Percentiles rank a stretch among this genome's conserved stretches.
Conservation (phyloP, 164 flowering plant species). For the Nymphaea colorata region DNA sequence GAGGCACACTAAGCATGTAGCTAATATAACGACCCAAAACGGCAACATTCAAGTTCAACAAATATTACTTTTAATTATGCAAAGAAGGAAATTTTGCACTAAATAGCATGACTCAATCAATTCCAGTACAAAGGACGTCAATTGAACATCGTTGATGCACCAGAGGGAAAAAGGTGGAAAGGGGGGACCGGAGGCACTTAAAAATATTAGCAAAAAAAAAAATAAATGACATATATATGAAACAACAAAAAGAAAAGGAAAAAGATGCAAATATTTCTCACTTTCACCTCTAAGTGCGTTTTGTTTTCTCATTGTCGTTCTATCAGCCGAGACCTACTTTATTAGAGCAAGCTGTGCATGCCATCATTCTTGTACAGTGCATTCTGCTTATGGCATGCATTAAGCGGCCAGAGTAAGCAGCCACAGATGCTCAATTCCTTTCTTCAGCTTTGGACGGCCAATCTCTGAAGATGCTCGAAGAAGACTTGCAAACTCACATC, state of each 20-base stretch:
- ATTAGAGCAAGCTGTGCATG: neutral
- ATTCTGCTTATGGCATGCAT: neutral
- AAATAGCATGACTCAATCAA: neutral
- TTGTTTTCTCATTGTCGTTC: neutral
- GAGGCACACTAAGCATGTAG: no score
- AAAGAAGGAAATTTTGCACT: no score
- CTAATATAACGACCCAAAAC: no score
- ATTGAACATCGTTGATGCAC: neutral
- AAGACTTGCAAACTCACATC: slow-evolving; percentile 94
- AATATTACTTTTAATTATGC: no score
- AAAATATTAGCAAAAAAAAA: neutral
- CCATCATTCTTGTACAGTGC: neutral
- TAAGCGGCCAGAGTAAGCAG: neutral
- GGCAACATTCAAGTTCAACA: no score
- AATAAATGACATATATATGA: neutral
- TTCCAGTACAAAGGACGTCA: neutral
- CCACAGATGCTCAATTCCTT: neutral
- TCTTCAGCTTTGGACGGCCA: slow-evolving; percentile 53
- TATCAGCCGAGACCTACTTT: neutral
- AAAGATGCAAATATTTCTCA: neutral
- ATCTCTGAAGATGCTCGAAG: slow-evolving; percentile 88
- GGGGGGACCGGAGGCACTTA: neutral
- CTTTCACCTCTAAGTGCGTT: neutral
- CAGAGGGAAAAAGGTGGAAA: neutral
- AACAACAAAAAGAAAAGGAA: no score